Evolutionary conservation across 768 basidiomycete species (phyloP).

Genomic region (Neoboletus magnificus): DNA sequence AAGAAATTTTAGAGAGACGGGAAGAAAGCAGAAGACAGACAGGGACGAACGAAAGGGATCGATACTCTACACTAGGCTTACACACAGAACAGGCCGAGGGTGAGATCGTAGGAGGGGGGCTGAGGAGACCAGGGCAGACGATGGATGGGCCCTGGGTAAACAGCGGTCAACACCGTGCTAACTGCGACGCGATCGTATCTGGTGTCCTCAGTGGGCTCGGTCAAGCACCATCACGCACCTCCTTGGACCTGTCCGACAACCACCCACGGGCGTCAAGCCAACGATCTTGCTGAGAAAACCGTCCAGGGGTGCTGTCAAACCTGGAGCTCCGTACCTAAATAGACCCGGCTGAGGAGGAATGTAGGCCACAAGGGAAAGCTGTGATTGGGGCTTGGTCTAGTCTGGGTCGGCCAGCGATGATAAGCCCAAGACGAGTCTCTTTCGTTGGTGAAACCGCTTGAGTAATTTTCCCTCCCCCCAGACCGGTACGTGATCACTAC

Average conservation of each 20-base stretch:
- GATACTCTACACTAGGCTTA: slow-evolving; percentile 13
- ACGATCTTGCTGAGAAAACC: slow-evolving; percentile 5
- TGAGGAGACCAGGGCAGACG: not conserved
- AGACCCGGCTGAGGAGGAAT: not conserved
- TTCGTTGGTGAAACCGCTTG: not conserved
- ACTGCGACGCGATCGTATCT: slow-evolving; percentile 8
- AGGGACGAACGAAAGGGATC: not conserved
- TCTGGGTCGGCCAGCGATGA: not conserved
- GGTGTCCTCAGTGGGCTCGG: not conserved
- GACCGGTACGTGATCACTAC: not conserved
- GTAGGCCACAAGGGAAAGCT: not conserved
- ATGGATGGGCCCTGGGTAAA: slow-evolving; percentile 6
- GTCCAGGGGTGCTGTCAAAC: not conserved
- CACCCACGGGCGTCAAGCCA: not conserved
- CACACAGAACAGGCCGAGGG: slow-evolving; percentile 18
- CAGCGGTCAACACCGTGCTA: slow-evolving; percentile 18
- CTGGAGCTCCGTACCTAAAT: not conserved
- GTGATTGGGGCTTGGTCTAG: not conserved
- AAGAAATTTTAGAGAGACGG: not conserved
- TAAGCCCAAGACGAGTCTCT: not conserved
- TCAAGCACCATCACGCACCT: not conserved
- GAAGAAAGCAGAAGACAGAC: not conserved
- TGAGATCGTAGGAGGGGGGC: not conserved
- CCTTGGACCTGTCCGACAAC: not conserved
- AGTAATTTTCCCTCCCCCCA: not conserved